These are phyloP conservation scores for Calocera viscosa DNA, from an alignment of 768 basidiomycete genomes.

Conservation along the genomic window DNA sequence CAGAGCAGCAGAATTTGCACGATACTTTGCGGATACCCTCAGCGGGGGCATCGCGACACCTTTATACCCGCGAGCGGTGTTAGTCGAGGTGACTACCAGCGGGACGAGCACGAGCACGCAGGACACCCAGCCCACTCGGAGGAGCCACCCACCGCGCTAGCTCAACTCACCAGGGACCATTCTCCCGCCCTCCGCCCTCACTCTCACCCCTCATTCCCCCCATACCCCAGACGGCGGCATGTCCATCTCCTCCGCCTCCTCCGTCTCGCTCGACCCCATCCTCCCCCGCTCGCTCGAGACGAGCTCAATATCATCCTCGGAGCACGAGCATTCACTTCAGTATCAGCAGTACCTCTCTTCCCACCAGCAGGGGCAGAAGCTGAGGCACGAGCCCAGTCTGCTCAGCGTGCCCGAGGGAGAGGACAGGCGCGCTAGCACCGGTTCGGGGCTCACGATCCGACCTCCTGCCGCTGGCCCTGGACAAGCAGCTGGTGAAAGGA, in stretches of 20 bases:
- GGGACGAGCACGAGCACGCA: too few relatives aligned
- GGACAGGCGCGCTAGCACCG: not conserved
- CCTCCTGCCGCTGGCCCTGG: not conserved
- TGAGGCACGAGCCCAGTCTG: not conserved
- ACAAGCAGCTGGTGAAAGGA: not conserved
- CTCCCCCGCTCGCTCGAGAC: not conserved
- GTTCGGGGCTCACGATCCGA: not conserved
- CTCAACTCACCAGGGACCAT: too few relatives aligned
- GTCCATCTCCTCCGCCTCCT: constrained; percentile 3
- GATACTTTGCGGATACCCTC: too few relatives aligned
- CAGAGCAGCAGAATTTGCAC: too few relatives aligned
- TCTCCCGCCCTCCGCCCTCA: too few relatives aligned
- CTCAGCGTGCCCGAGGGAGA: not conserved
- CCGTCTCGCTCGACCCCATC: not conserved
- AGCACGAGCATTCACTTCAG: not conserved
- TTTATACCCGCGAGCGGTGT: too few relatives aligned
- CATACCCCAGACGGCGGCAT: not conserved
- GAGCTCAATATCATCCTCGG: not conserved
- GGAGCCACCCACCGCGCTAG: too few relatives aligned
- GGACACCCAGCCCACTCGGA: too few relatives aligned
- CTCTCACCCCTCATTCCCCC: not conserved
- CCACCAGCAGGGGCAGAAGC: not conserved
- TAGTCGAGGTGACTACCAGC: too few relatives aligned
- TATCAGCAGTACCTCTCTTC: not conserved
- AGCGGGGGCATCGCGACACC: too few relatives aligned